Base-by-base conservation (phyloP, 352 stramenopile genomes). In the Halophytophthora polymorphica region DNA sequence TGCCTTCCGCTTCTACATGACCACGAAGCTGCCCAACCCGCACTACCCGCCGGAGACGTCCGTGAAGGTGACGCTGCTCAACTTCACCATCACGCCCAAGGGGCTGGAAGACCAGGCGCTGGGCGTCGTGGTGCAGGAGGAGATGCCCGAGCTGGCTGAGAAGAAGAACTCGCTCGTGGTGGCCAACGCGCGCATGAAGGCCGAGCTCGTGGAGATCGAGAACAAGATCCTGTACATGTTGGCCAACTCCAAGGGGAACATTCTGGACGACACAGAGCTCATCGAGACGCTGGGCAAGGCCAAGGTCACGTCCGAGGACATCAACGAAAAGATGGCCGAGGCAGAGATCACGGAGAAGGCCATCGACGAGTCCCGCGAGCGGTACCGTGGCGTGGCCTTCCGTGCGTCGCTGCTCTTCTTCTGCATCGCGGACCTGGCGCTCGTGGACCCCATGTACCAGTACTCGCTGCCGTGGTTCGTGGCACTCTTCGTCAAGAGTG, bases 381-480 rank as follows among this genome's bases (percentile, higher is more conserved):
- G 85, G 2, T 97, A 97, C 38, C 80, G 90, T 15, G 74, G 85
- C 4, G 89, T 97, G 4, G 90, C 91, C 2, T 96, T 89, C 55
- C 86, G 89, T 14, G 89, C 90, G 0, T 90, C 91, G 15, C 63
- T 97, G 19, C 54, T 97, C 2, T 98, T 96, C 66, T 97, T 98
- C 58, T 97, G 86, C 50, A 96, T 97, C 39, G 72, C 87, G 8
- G 90, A 97, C 53, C 63, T 98, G 34, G 80, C 82, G 15, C 66
- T 93, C 4, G 88, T 97, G 3, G 90, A 97, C 47, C 90, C 90
- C 0, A 97, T 97, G 87, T 97, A 97, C 64, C 90, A 98, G 71
- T 98, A 98, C 55, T 97, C 83, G 18, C 61, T 98, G 22, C 86
- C 94, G 45, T 98, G 89, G 90, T 98, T 98, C 57, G 83, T 93